Evolutionary conservation across 2,329 filamentous ascomycete species (phyloP).

Genomic region (Aspergillus clavatus): DNA sequence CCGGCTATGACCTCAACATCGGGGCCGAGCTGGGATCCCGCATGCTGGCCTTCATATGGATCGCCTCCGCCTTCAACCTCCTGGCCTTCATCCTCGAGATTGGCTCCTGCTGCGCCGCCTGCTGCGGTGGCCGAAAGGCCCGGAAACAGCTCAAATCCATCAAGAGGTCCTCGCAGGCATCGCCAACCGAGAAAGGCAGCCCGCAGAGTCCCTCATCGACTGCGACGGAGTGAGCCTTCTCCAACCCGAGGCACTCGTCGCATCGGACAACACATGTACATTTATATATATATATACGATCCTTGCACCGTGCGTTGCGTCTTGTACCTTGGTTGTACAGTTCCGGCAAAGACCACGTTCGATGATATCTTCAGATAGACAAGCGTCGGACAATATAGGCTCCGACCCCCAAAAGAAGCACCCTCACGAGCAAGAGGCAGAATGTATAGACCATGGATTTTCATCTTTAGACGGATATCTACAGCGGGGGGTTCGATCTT

Average conservation of each 20-base stretch:
- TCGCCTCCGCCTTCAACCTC: conserved; percentile 62
- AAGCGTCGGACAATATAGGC: too few species aligned
- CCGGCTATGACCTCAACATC: conserved; percentile 71
- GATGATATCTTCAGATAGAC: too few species aligned
- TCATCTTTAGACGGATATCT: too few species aligned
- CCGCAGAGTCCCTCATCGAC: conserved; percentile 6
- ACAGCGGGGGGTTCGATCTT: too few species aligned
- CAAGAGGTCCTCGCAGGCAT: conserved; percentile 6
- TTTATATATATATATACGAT: too few species aligned
- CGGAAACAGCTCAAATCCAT: conserved; percentile 29
- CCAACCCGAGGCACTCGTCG: too few species aligned
- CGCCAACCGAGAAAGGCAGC: conserved; percentile 14
- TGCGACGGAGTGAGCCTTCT: not conserved
- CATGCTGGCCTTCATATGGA: conserved; percentile 91
- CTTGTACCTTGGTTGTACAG: too few species aligned
- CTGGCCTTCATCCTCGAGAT: conserved; percentile 69
- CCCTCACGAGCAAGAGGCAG: not conserved
- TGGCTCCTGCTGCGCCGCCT: conserved; percentile 68
- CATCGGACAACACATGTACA: too few species aligned
- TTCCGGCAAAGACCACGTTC: too few species aligned
- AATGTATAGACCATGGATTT: too few species aligned
- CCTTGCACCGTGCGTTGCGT: too few species aligned
- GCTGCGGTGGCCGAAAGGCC: conserved; percentile 38
- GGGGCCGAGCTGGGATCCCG: conserved; percentile 61
- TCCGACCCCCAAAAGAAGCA: not conserved